These are phyloP conservation scores for Globisporangium paddicum DNA, from an alignment of 352 stramenopile genomes.

Conservation along the genomic window DNA sequence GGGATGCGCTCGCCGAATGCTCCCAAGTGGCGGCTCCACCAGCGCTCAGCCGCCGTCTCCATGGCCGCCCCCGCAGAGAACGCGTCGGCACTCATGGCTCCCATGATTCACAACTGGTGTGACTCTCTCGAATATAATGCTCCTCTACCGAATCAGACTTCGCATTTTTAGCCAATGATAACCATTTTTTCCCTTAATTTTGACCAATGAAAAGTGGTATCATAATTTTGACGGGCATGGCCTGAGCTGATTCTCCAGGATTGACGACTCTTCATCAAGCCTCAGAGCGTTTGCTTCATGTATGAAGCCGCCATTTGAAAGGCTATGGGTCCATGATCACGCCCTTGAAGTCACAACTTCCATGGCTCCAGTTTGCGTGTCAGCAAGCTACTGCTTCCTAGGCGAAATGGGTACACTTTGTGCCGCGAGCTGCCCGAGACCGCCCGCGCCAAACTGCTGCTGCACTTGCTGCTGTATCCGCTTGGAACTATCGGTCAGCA, in stretches of 20 bases:
- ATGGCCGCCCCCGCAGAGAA: background rate
- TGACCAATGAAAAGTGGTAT: background rate
- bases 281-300: too few species aligned
- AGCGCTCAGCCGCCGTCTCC: conserved; percentile 18
- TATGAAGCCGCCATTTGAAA: too few species aligned
- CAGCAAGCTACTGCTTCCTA: background rate
- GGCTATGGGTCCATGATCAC: too few species aligned
- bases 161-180: background rate
- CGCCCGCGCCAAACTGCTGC: background rate
- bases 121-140: too few species aligned
- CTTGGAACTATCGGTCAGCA: background rate
- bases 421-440: background rate
- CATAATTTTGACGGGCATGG: background rate
- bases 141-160: too few species aligned
- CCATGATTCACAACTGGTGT: background rate
- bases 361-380: background rate
- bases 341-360: background rate
- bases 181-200: background rate
- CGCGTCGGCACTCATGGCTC: background rate
- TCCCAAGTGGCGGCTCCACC: conserved; percentile 27
- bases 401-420: conserved; percentile 9
- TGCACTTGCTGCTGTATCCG: conserved; percentile 7
- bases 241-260: too few species aligned
- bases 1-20: conserved; percentile 14
- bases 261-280: too few species aligned